Evolutionary conservation across 2,329 filamentous ascomycete species (phyloP).

Genomic region (Pseudogymnoascus verrucosus): DNA sequence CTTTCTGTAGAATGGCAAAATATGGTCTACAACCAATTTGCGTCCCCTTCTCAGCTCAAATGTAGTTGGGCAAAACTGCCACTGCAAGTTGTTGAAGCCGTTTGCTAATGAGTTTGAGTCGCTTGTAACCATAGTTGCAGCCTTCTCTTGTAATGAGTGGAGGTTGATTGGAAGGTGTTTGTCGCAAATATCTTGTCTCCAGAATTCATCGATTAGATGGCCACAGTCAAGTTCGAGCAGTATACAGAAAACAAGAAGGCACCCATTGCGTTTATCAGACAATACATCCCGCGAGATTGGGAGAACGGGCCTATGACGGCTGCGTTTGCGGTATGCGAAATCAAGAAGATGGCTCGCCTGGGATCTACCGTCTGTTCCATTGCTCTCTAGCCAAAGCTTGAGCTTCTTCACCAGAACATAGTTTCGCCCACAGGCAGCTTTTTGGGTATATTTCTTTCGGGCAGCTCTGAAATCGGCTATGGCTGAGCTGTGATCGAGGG

Average conservation of each 20-base stretch:
- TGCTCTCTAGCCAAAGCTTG: neutral
- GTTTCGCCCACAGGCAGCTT: neutral
- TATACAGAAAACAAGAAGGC: slow-evolving; percentile 23
- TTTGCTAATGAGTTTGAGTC: slow-evolving; percentile 14
- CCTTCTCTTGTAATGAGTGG: neutral
- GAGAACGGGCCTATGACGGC: neutral
- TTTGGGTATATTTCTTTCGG: neutral
- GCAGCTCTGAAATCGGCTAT: neutral
- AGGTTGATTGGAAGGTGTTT: slow-evolving; percentile 7
- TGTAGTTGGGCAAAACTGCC: slow-evolving; percentile 19
- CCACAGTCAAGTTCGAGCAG: slow-evolving; percentile 18
- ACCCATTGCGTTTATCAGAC: slow-evolving; percentile 3
- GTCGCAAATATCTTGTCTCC: slow-evolving; percentile 16
- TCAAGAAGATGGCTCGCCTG: neutral
- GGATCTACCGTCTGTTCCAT: neutral
- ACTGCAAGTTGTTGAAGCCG: slow-evolving; percentile 20
- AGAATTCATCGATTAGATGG: slow-evolving; percentile 19
- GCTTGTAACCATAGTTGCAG: neutral
- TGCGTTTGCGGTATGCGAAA: neutral
- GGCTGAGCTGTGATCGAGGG: neutral
- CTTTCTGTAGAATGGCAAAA: slow-evolving; percentile 21
- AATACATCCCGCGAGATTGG: neutral
- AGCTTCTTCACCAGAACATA: neutral
- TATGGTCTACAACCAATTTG: neutral
- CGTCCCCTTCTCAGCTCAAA: slow-evolving; percentile 10